Conservation (phyloP, 2,329 filamentous ascomycete species). For the Periconia macrospinosa region DNA sequence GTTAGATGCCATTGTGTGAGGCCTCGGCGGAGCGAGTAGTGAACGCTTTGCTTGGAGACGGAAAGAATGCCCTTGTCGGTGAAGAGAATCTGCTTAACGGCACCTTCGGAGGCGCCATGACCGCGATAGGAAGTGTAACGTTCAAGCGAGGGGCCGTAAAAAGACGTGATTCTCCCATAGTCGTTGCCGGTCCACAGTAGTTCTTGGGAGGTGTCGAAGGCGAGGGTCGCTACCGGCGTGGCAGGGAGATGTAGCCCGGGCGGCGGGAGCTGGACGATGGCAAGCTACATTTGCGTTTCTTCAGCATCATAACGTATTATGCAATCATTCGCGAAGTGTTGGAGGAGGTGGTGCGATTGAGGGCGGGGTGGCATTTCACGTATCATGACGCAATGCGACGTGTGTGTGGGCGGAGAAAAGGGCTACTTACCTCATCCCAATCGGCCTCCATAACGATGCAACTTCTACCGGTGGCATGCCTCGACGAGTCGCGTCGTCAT, state of each 20-base stretch:
- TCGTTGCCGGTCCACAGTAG: slow-evolving; percentile 92
- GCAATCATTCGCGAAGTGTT: too few species aligned
- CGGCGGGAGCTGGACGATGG: slow-evolving; percentile 78
- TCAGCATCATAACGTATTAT: background rate
- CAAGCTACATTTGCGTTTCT: slow-evolving; percentile 60
- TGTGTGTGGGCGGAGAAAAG: background rate
- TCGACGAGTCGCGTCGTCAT: slow-evolving; percentile 17
- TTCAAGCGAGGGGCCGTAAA: slow-evolving; percentile 82
- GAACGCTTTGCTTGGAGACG: slow-evolving; percentile 79
- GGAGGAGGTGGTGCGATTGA: too few species aligned
- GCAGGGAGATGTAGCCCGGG: slow-evolving; percentile 68
- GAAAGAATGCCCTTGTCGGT: slow-evolving; percentile 88
- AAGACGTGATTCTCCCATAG: slow-evolving; percentile 85
- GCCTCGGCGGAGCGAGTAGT: slow-evolving; percentile 84
- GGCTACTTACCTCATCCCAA: slow-evolving; percentile 50
- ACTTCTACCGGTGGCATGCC: slow-evolving; percentile 35
- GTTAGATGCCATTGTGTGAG: slow-evolving; percentile 85
- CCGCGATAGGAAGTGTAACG: slow-evolving; percentile 89
- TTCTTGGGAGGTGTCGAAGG: slow-evolving; percentile 88
- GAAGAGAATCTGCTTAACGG: slow-evolving; percentile 85
- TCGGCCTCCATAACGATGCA: slow-evolving; percentile 53
- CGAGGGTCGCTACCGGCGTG: slow-evolving; percentile 75
- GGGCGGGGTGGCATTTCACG: too few species aligned
- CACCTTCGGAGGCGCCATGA: slow-evolving; percentile 71
- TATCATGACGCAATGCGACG: background rate